Evolutionary conservation across 2,329 filamentous ascomycete genomes (phyloP).

Genomic region (Aspergillus flavus): DNA sequence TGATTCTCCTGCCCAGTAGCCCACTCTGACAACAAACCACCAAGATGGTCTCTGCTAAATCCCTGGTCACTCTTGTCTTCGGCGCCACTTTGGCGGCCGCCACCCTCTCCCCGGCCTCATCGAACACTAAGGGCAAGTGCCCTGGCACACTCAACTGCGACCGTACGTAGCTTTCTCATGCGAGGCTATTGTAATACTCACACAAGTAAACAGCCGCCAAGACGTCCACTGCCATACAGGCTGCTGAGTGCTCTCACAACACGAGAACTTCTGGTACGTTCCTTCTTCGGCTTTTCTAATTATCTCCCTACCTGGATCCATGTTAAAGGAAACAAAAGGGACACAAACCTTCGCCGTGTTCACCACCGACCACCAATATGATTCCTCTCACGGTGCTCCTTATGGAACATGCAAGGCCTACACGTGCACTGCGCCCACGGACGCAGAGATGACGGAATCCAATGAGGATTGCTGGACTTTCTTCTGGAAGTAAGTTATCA

Average conservation of each 20-base stretch:
- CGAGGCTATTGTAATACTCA: not conserved
- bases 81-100: conserved; percentile 21
- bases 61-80: conserved; percentile 17
- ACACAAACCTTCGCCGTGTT: conserved; percentile 44
- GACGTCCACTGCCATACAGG: conserved; percentile 40
- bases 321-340: not conserved
- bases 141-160: conserved; percentile 32
- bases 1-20: not conserved
- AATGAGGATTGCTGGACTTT: conserved; percentile 48
- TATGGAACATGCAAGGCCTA: conserved; percentile 53
- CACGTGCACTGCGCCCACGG: conserved; percentile 40
- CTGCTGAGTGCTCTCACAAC: conserved; percentile 44
- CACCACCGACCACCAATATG: conserved; percentile 49
- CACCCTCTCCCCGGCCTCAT: conserved; percentile 37
- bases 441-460: conserved; percentile 29
- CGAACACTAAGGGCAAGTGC: conserved; percentile 41
- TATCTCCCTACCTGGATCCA: not conserved
- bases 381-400: conserved; percentile 46
- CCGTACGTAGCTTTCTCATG: conserved; percentile 18
- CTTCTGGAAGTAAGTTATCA: conserved; percentile 33
- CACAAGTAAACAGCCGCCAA: conserved; percentile 29
- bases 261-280: conserved; percentile 32
- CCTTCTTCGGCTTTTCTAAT: not conserved
- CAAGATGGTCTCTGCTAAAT: conserved; percentile 4
- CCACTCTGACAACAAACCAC: not conserved